phyloP scores from a whole-genome alignment of 2,329 filamentous ascomycete genomes.

The Zelopaecilomyces penicillatus region DNA sequence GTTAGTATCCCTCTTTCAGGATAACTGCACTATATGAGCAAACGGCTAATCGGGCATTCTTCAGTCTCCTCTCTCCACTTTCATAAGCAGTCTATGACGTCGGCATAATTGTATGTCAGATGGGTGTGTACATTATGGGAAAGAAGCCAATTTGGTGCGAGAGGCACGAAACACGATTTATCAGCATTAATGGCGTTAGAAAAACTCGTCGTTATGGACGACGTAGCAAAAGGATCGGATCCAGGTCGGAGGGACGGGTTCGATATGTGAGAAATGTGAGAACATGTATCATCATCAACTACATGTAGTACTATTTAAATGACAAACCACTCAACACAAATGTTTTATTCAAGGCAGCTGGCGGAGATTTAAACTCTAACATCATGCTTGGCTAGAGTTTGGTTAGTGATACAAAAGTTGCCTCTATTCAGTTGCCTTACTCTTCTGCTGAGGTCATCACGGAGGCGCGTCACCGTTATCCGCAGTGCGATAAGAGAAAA shows the following conservation, averaged over 20 bases:
- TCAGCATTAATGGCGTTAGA: slow-evolving; percentile 19
- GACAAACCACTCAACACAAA: neutral
- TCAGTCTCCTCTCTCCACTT: slow-evolving; percentile 55
- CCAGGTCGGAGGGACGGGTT: too few relatives aligned
- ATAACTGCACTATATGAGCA: slow-evolving; percentile 8
- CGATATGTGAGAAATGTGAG: too few relatives aligned
- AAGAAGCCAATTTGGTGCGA: neutral
- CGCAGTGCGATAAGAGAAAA: too few relatives aligned
- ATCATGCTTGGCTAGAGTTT: too few relatives aligned
- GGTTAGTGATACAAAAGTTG: too few relatives aligned
- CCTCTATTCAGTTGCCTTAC: too few relatives aligned
- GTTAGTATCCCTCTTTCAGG: slow-evolving; percentile 26
- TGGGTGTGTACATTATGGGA: neutral
- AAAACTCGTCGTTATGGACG: neutral
- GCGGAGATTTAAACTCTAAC: too few relatives aligned
- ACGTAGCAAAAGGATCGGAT: too few relatives aligned
- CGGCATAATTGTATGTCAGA: neutral
- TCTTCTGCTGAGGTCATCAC: too few relatives aligned
- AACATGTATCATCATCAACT: too few relatives aligned
- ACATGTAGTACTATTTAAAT: neutral
- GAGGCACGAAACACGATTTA: slow-evolving; percentile 6
- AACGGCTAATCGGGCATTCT: slow-evolving; percentile 8
- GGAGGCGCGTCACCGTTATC: too few relatives aligned
- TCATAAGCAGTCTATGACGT: slow-evolving; percentile 33
- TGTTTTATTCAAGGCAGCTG: too few relatives aligned